These are phyloP conservation scores for Trypanosoma vivax DNA, from an alignment of 208 protist genomes.

Conservation along the genomic window DNA sequence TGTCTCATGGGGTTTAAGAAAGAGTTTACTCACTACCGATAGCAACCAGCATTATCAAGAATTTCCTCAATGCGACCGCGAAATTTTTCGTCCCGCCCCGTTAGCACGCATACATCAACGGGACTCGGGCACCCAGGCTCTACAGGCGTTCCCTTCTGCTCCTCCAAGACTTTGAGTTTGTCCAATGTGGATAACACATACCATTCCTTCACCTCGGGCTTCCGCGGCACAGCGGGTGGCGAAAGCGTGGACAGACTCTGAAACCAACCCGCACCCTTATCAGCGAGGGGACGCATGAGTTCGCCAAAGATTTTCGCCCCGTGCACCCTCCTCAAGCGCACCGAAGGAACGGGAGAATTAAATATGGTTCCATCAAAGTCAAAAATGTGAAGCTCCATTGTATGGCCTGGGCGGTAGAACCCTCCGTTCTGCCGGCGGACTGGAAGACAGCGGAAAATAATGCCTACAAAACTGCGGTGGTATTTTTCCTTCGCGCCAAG, in stretches of 20 bases:
- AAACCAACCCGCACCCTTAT: conserved; percentile 72
- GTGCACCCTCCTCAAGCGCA: not conserved
- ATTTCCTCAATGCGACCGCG: conserved; percentile 46
- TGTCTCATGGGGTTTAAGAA: conserved; percentile 67
- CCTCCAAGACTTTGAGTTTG: conserved; percentile 13
- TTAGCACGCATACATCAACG: conserved; percentile 54
- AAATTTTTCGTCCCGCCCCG: conserved; percentile 63
- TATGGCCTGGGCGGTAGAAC: not conserved
- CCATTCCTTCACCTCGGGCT: conserved; percentile 28
- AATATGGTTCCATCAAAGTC: conserved; percentile 87
- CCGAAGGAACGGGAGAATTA: conserved; percentile 37
- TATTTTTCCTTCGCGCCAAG: no score
- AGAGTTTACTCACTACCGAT: conserved; percentile 31
- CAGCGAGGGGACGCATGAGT: conserved; percentile 28
- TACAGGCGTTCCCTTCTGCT: not conserved
- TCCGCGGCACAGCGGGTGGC: conserved; percentile 53
- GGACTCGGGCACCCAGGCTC: not conserved
- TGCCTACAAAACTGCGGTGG: not conserved
- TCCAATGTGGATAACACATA: conserved; percentile 25
- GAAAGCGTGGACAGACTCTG: conserved; percentile 59
- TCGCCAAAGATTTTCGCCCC: conserved; percentile 23
- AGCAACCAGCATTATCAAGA: conserved; percentile 42
- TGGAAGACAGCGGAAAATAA: not conserved
- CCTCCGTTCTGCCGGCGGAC: not conserved
- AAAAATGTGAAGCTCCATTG: conserved; percentile 71